Evolutionary conservation across 345 rosid genomes (phyloP).

Genomic region (Nasturtium officinale): DNA sequence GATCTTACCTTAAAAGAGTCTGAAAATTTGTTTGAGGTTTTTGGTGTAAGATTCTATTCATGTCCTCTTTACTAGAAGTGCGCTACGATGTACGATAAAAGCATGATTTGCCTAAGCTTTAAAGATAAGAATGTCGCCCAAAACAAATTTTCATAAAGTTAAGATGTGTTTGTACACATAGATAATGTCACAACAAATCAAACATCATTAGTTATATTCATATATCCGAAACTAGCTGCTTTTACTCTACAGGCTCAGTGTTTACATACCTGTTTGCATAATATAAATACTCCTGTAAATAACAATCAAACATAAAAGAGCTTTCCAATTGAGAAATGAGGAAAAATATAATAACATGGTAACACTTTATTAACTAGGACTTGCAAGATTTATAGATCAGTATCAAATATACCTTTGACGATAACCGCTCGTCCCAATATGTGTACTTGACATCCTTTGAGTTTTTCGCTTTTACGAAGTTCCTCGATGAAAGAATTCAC

Average conservation of each 20-base stretch:
- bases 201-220: background rate
- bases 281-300: constrained; percentile 73
- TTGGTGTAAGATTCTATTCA: constrained; percentile 13
- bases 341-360: too few species aligned
- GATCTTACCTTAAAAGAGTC: constrained; percentile 7
- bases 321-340: background rate
- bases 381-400: background rate
- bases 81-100: constrained; percentile 20
- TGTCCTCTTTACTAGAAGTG: background rate
- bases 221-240: constrained; percentile 16
- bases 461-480: constrained; percentile 59
- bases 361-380: background rate
- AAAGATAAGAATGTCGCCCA: background rate
- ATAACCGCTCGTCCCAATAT: constrained; percentile 75
- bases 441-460: constrained; percentile 64
- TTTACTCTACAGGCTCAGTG: constrained; percentile 35
- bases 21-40: constrained; percentile 1
- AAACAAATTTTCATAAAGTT: background rate
- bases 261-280: constrained; percentile 51
- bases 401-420: constrained; percentile 62
- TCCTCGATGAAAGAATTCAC: constrained; percentile 69
- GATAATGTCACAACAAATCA: constrained; percentile 12
- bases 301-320: constrained; percentile 28
- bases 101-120: constrained; percentile 1
- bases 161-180: constrained; percentile 16